Evolutionary conservation across 352 stramenopile species (phyloP).

Genomic region (Pythium oligandrum): DNA sequence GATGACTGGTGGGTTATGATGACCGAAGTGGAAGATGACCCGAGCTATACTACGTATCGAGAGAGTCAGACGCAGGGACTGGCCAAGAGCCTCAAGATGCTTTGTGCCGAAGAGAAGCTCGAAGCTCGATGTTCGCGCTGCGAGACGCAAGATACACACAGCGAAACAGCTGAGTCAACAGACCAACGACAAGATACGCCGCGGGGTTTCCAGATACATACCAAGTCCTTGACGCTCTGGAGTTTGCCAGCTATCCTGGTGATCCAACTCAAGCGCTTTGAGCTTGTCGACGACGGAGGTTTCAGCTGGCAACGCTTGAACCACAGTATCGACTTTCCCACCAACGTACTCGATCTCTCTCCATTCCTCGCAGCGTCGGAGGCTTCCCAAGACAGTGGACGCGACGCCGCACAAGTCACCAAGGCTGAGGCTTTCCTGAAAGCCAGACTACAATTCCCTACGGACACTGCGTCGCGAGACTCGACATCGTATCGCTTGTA

Average conservation of each 20-base stretch:
- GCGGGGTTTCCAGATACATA: slow-evolving; percentile 25
- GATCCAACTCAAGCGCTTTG: slow-evolving; percentile 68
- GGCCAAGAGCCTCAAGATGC: slow-evolving; percentile 32
- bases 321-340: slow-evolving; percentile 90
- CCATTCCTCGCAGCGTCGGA: slow-evolving; percentile 27
- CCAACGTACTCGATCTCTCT: slow-evolving; percentile 81
- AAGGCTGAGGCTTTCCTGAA: slow-evolving; percentile 27
- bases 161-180: too few relatives aligned
- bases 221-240: slow-evolving; percentile 47
- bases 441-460: slow-evolving; percentile 34
- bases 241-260: slow-evolving; percentile 51
- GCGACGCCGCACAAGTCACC: slow-evolving; percentile 18
- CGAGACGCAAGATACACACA: not conserved
- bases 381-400: slow-evolving; percentile 1
- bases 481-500: slow-evolving; percentile 89
- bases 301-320: slow-evolving; percentile 77
- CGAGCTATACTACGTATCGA: slow-evolving; percentile 32
- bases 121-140: slow-evolving; percentile 42
- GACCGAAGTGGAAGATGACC: slow-evolving; percentile 22
- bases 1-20: too few relatives aligned
- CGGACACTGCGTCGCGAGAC: slow-evolving; percentile 32
- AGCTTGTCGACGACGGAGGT: slow-evolving; percentile 45
- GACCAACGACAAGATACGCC: slow-evolving; percentile 32
- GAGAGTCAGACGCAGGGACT: slow-evolving; percentile 24
- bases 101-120: slow-evolving; percentile 42